Evolutionary conservation across 495 filamentous ascomycete species (phyloP).

Genomic region (Penicillium paradoxum): DNA sequence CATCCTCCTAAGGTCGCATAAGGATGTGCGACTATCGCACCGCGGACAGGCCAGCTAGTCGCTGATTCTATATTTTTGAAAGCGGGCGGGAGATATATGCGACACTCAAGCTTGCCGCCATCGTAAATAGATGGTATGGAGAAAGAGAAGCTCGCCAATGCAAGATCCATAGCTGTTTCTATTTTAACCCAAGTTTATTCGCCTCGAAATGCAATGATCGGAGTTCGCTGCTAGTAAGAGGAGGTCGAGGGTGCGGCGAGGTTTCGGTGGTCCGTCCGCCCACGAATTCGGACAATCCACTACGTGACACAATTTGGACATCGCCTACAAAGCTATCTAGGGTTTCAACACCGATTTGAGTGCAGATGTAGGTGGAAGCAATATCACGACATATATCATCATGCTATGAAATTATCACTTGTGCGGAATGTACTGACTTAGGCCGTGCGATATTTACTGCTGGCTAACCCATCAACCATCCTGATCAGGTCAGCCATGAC

Average conservation of each 20-base stretch:
- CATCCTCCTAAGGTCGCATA: constrained; percentile 84
- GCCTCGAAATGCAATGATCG: background rate
- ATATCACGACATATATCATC: background rate
- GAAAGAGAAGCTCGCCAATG: constrained; percentile 62
- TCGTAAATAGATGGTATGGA: constrained; percentile 83
- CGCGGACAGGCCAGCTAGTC: constrained; percentile 45
- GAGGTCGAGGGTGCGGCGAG: background rate
- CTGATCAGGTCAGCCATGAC: constrained; percentile 41
- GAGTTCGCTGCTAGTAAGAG: background rate
- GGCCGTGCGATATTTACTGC: background rate
- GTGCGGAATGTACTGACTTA: background rate
- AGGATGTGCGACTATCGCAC: constrained; percentile 83
- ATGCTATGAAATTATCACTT: background rate
- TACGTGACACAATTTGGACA: background rate
- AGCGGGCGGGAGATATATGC: constrained; percentile 64
- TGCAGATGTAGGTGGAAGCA: background rate
- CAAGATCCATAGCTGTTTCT: constrained; percentile 26
- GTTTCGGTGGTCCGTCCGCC: background rate
- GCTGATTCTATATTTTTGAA: constrained; percentile 25
- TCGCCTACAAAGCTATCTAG: too few species aligned
- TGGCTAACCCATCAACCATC: background rate
- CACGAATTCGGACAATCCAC: background rate
- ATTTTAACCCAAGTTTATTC: background rate
- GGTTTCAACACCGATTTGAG: background rate
- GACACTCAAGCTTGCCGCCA: constrained; percentile 65